phyloP scores from a whole-genome alignment of 2,329 filamentous ascomycete genomes.

The Beauveria brongniartii region DNA sequence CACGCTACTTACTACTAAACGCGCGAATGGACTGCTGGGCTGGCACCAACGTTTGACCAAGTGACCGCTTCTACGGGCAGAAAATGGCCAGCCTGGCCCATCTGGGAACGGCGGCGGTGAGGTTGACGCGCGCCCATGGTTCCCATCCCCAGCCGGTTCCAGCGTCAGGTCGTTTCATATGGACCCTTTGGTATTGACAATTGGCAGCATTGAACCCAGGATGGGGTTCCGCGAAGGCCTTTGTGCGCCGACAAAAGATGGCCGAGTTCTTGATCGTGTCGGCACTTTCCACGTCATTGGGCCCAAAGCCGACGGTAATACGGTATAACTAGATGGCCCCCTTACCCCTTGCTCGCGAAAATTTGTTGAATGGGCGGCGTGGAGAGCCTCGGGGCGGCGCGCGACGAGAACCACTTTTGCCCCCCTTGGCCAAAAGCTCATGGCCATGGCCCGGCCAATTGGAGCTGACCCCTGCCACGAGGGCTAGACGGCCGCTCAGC shows the following conservation, averaged over 20 bases:
- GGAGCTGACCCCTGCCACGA: slow-evolving; percentile 25
- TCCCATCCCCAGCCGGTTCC: slow-evolving; percentile 22
- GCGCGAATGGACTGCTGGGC: slow-evolving; percentile 25
- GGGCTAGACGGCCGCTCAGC: slow-evolving; percentile 21
- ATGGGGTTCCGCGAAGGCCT: slow-evolving; percentile 22
- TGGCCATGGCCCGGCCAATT: slow-evolving; percentile 26
- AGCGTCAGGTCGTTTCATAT: slow-evolving; percentile 22
- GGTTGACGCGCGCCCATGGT: slow-evolving; percentile 24
- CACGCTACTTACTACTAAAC: slow-evolving; percentile 24
- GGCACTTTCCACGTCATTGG: slow-evolving; percentile 15
- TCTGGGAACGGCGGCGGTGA: slow-evolving; percentile 24
- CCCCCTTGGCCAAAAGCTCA: slow-evolving; percentile 21
- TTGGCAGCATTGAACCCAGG: slow-evolving; percentile 24
- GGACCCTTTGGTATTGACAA: slow-evolving; percentile 20
- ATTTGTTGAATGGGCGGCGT: slow-evolving; percentile 19
- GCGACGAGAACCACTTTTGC: slow-evolving; percentile 23
- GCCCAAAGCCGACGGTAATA: slow-evolving; percentile 9
- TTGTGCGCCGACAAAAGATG: slow-evolving; percentile 12
- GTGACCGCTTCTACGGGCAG: slow-evolving; percentile 21
- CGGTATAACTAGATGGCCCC: slow-evolving; percentile 14
- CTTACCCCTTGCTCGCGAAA: slow-evolving; percentile 14
- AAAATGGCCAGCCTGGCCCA: slow-evolving; percentile 27
- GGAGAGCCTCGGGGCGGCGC: slow-evolving; percentile 18
- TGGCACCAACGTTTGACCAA: slow-evolving; percentile 29
- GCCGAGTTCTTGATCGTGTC: slow-evolving; percentile 16